A percentile compares a stretch with the other conserved stretches of the same genome.
These are phyloP conservation scores for Lachnellula arida DNA, from an alignment of 2,329 filamentous ascomycete genomes.

Conservation along the genomic window DNA sequence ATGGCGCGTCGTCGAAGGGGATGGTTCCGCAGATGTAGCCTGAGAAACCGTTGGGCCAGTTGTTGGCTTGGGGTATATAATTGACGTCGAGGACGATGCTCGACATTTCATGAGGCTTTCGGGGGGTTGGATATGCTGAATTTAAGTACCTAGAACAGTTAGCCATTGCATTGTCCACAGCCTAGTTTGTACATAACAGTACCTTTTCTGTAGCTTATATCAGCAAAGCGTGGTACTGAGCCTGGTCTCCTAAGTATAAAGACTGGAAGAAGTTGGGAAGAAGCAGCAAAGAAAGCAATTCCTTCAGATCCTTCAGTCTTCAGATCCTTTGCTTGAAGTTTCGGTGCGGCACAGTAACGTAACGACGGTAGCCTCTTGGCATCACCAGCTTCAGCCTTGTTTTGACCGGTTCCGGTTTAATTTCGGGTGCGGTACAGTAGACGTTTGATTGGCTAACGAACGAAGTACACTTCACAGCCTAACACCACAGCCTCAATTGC, in stretches of 20 bases:
- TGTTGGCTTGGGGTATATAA: not conserved
- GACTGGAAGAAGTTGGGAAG: too few relatives aligned
- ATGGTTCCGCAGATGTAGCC: constrained; percentile 3
- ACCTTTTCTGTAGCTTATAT: too few relatives aligned
- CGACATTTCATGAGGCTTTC: not conserved
- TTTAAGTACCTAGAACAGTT: not conserved
- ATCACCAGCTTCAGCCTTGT: too few relatives aligned
- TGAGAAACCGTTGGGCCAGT: not conserved
- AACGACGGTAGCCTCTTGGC: too few relatives aligned
- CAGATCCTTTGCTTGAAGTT: too few relatives aligned
- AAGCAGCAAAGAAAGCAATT: too few relatives aligned
- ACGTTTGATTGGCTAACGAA: not conserved
- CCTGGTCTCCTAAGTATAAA: too few relatives aligned
- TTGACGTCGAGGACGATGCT: not conserved
- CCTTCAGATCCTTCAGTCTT: too few relatives aligned
- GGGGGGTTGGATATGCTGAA: not conserved
- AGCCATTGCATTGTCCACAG: not conserved
- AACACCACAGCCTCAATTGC: not conserved
- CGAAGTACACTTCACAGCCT: not conserved
- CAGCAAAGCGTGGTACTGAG: too few relatives aligned
- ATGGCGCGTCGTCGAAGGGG: not conserved
- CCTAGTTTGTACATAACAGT: not conserved
- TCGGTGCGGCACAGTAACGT: too few relatives aligned
- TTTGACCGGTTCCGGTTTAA: too few relatives aligned
- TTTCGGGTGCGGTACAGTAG: not conserved